phyloP scores from a whole-genome alignment of 441 rosid species.

The Sinapis alba region DNA sequence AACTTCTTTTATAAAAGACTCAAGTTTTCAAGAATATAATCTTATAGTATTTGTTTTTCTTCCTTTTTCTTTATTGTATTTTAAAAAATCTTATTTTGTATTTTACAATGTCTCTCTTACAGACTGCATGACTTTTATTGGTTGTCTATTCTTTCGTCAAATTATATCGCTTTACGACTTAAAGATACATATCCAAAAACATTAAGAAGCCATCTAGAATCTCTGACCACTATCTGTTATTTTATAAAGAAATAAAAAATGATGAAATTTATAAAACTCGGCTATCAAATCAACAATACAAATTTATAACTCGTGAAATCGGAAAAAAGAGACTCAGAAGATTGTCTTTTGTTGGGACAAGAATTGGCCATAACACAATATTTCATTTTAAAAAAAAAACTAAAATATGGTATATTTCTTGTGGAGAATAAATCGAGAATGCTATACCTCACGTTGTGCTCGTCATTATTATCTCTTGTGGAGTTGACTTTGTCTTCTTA shows the following conservation, averaged over 20 bases:
- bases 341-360: not conserved
- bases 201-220: slow-evolving; percentile 30
- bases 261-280: not conserved
- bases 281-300: too few species aligned
- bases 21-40: not conserved
- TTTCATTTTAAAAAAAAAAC: not conserved
- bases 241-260: not conserved
- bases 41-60: not conserved
- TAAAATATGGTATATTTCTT: not conserved
- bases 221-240: not conserved
- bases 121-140: slow-evolving; percentile 32
- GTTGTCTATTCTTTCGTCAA: not conserved
- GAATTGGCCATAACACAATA: not conserved
- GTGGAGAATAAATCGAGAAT: not conserved
- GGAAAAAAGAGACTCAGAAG: not conserved
- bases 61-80: not conserved
- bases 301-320: not conserved
- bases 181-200: not conserved
- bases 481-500: not conserved
- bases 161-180: slow-evolving; percentile 15
- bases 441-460: not conserved
- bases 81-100: not conserved
- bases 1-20: slow-evolving; percentile 2
- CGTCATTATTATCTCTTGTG: not conserved
- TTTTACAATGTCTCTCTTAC: slow-evolving; percentile 18